Evolutionary conservation across 306 rosid species (phyloP).

Genomic region (Acacia crassicarpa): DNA sequence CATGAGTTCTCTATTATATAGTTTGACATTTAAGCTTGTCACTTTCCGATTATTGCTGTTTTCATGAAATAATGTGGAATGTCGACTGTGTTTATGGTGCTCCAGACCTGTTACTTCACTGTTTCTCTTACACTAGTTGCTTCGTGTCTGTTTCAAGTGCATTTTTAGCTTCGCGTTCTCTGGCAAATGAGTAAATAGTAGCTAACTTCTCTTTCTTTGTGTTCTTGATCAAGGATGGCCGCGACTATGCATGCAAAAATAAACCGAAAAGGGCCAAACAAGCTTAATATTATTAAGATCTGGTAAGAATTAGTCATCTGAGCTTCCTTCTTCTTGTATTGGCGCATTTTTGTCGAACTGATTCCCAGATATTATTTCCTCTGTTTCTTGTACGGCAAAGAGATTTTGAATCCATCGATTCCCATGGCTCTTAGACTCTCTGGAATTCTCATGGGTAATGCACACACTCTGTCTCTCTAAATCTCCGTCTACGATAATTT

Average conservation of each 20-base stretch:
- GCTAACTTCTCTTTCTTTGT: neutral
- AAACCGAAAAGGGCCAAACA: slow-evolving; percentile 66
- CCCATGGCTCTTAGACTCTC: slow-evolving; percentile 98
- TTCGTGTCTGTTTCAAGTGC: neutral
- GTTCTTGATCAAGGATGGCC: slow-evolving; percentile 16
- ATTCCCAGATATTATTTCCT: too few species aligned
- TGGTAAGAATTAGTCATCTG: slow-evolving; percentile 44
- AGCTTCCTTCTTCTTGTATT: neutral
- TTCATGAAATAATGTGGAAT: neutral
- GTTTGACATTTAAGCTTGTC: neutral
- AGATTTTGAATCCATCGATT: slow-evolving; percentile 81
- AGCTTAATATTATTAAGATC: slow-evolving; percentile 69
- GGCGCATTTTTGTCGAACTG: too few species aligned
- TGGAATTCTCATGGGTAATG: slow-evolving; percentile 94
- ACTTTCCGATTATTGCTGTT: neutral
- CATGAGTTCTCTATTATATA: neutral
- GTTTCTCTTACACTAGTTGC: neutral
- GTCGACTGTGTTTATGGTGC: neutral
- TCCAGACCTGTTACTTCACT: too few species aligned
- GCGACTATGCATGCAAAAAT: slow-evolving; percentile 44
- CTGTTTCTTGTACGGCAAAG: slow-evolving; percentile 79
- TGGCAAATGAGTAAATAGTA: neutral
- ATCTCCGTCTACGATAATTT: neutral
- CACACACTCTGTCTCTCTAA: neutral
- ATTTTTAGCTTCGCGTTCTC: neutral